Evolutionary conservation across 257 asterid species (phyloP), one percentile per base, ranked within the genome.

Genomic region (Solanum gandarillasii): DNA sequence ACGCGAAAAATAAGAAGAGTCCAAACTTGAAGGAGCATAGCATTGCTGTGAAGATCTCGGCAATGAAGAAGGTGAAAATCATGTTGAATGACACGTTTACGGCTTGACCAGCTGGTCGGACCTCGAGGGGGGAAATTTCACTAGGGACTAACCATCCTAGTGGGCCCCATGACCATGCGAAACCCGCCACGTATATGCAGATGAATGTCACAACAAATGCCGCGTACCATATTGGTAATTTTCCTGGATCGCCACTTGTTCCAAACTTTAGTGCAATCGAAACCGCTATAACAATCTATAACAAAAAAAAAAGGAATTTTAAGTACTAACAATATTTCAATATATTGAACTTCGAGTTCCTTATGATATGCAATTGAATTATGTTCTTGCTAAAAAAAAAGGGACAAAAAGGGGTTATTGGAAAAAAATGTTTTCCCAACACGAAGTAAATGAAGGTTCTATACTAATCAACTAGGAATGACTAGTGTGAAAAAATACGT

Each of bases 151-250:
- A 83, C 98, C 98, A 95, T 1, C 98, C 98, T 12, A 96, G 87
- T 4, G 98, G 98, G 0, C 98, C 98, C 98, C 98, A 95, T 7
- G 98, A 95, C 96, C 96, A 93, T 0, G 95, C 95, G 60, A 95
- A 95, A 34, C 94, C 98, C 2, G 95, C 90, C 0, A 96, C 98
- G 12, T 94, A 96, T 20, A 94, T 81, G 86, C 98, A 96, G 18
- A 95, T 94, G 46, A 96, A 92, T 74, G 88, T 67, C 60, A 96
- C 98, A 48, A 95, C 96, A 85, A 93, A 86, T 23, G 87, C 23
- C 0, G 97, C 98, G 35, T 94, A 95, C 98, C 95, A 93, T 68
- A 90, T 89, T 1, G 98, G 98, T 20, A 95, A 86, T 5, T 35
- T 84, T 20, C 92, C 93, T 0, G 95, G 90, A 81, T 81, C 14